Base-by-base conservation (phyloP, 169 alveolate genomes). In the Cryptosporidium parvum region DNA sequence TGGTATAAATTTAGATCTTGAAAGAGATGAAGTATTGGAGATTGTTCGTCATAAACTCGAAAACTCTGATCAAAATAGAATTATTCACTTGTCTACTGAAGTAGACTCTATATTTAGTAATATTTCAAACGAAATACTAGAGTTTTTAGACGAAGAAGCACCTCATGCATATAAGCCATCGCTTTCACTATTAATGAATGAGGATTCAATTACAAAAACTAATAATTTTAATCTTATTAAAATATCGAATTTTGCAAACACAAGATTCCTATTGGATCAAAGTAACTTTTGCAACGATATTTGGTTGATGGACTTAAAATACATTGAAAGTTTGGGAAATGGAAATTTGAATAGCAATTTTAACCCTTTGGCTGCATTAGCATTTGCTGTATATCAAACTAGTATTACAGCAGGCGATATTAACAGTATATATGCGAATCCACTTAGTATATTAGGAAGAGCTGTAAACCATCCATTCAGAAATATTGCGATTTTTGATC, bases 401-500 rank as follows among this genome's bases (percentile, higher is more conserved):
- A 62, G n/a, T 9, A 48, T 8, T n/a, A 56, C 35, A 6, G 23
- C 6, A 14, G n/a, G 33, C 12, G 48, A 26, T n/a, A 8, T 31
- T n/a, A 18, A 56, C n/a, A 14, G 56, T 18, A 31, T 7, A 18
- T 53, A 31, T 31, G 18, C 18, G 9, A 7, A 33, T 53, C 52
- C 70, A n/a, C 3, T 29, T 16, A 23, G 37, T 73, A 18, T 10
- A 23, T 5, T 73, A 21, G 70, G 53, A 10, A 52, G 53, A 37
- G 35, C 58, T 18, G 69, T 73, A 56, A 33, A n/a, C 35, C 89
- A 80, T 26, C 89, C 89, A n/a, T 80, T 80, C 59, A 80, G 89
- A 45, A 73, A 73, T 58, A 73, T 73, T 53, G 86, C 72, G 58
- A 29, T 59, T 31, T 53, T 45, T 26, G 44, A 45, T 4, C n/a